Percentiles rank a stretch among this genome's conserved stretches.
These are phyloP conservation scores for Colletotrichum australisinense DNA, from an alignment of 2,329 filamentous ascomycete species.

Conservation along the genomic window DNA sequence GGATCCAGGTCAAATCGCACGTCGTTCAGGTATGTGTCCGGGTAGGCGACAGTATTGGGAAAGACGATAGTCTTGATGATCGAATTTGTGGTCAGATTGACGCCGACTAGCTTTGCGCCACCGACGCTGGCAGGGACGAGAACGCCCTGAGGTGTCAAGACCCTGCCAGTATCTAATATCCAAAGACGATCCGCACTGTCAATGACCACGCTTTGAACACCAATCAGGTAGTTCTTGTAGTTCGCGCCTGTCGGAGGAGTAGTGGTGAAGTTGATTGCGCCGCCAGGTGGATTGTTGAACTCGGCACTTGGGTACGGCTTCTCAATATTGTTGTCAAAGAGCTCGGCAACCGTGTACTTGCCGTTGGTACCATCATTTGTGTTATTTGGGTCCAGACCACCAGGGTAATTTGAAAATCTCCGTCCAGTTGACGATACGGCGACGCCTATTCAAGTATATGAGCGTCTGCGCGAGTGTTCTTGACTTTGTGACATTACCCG, in stretches of 20 bases:
- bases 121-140: constrained; percentile 12
- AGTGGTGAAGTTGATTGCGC: constrained; percentile 13
- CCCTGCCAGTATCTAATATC: constrained; percentile 10
- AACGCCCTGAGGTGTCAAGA: not conserved
- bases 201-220: constrained; percentile 11
- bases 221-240: constrained; percentile 6
- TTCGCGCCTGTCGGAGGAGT: not conserved
- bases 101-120: constrained; percentile 5
- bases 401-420: constrained; percentile 6
- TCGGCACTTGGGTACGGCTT: not conserved
- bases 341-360: constrained; percentile 10
- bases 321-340: not conserved
- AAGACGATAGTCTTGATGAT: constrained; percentile 1
- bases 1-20: constrained; percentile 17
- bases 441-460: not conserved
- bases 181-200: constrained; percentile 13
- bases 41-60: constrained; percentile 3
- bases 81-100: not conserved
- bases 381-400: constrained; percentile 13
- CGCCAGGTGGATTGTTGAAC: constrained; percentile 4
- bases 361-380: constrained; percentile 6
- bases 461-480: not conserved
- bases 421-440: constrained; percentile 10
- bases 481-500: not conserved
- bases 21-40: constrained; percentile 11